Base-by-base conservation (phyloP, 768 basidiomycete species). In the Boletus speciosus region DNA sequence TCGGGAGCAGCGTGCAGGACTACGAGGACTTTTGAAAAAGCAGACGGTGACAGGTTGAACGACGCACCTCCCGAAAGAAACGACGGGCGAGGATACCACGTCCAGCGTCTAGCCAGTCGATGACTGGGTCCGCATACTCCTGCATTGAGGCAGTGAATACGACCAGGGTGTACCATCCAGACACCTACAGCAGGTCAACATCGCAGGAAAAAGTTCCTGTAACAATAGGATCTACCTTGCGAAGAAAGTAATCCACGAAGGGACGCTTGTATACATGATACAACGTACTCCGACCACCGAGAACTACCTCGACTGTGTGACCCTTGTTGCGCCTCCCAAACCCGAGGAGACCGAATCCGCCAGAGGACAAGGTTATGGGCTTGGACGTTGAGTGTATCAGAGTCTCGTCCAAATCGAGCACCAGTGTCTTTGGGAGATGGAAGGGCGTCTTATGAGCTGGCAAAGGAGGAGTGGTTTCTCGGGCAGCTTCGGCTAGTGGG, bases 141-240 rank as follows among this genome's bases (percentile, higher is more conserved):
- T 94, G 90, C 91, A 99, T 93, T 9, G 96, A 98, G 7, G 97
- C 97, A 32, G 97, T 99, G 73, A 96, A 99, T 59, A 99, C 93
- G 49, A 99, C 94, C 55, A 99, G 82, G 1, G 95, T 98, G 73
- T 99, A 99, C 97, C 97, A 99, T 25, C 86, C 80, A 31, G 97
- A 95, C 38, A 98, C 96, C 95, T 98, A 62, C n/a, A 40, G 54
- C 31, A 44, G 23, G 47, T 66, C 44, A 57, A 49, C 32, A 47
- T 41, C 23, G 44, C 27, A 14, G 44, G 7, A 34, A 51, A 54
- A 15, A 6, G n/a, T 29, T 34, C 2, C n/a, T 16, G 15, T 42
- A 48, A 43, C 7, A 43, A 16, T 1, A 47, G n/a, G 31, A 73
- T 75, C 56, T 58, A 91, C 92, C 78, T 93, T 94, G 59, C 90